These are phyloP conservation scores for Xylaria sp. DNA, from an alignment of 2,329 filamentous ascomycete species.

Conservation along the genomic window DNA sequence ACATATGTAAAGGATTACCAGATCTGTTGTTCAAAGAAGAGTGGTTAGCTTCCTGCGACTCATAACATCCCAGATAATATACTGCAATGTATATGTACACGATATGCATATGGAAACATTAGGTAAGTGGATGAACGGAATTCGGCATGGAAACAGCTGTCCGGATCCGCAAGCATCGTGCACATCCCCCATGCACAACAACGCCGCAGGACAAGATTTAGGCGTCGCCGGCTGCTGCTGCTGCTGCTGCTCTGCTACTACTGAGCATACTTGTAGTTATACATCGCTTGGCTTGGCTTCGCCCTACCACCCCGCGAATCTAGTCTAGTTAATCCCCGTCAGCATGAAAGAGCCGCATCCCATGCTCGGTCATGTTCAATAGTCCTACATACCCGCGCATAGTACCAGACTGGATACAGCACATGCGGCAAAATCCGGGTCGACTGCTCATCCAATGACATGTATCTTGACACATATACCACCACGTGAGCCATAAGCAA, in stretches of 20 bases:
- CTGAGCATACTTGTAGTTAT: not conserved
- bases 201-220: not conserved
- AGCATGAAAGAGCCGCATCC: conserved; percentile 3
- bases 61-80: not conserved
- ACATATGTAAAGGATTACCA: not conserved
- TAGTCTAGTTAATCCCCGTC: not conserved
- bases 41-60: not conserved
- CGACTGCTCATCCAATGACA: not conserved
- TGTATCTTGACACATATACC: not conserved
- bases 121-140: not conserved
- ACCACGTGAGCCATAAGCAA: conserved; percentile 27
- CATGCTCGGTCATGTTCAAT: not conserved
- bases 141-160: conserved; percentile 1
- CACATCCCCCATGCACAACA: conserved; percentile 7
- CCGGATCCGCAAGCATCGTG: conserved; percentile 1
- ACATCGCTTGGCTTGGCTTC: conserved; percentile 11
- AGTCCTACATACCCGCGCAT: not conserved
- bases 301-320: not conserved
- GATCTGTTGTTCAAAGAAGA: conserved; percentile 5
- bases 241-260: not conserved
- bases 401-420: not conserved
- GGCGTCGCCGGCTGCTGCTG: no score
- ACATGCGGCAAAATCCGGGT: not conserved
- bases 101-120: no score
- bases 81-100: no score